Evolutionary conservation across 2,329 filamentous ascomycete genomes (phyloP), one percentile per base, ranked within the genome.

Genomic region (Neocucurbitaria cava): DNA sequence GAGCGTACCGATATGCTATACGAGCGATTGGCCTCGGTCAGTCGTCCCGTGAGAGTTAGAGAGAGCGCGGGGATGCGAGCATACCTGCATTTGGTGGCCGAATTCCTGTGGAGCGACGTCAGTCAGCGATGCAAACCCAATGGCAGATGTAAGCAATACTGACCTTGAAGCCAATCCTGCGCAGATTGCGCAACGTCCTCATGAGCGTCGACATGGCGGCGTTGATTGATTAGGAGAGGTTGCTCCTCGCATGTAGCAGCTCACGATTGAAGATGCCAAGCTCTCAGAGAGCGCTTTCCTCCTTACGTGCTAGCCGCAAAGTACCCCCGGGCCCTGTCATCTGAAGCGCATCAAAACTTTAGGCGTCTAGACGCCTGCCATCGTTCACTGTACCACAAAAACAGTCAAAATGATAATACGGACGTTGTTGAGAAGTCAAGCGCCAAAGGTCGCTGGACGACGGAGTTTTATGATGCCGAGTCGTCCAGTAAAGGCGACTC

Each of bases 71-170:
- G 62, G 58, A 59, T 59, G 56, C 52, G 30, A 59, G 50, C 89
- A 81, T 91, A 96, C 91, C 81, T 94, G 88, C 85, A 98, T 85
- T 83, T 98, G 95, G 79, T 91, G 89, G 79, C 87, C 89, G 84
- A 89, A 95, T 78, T 96, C 90, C 92, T 96, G 73, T 68, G 40
- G 58, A 49, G 49, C 35, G 33, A 42, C 49, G 53, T 64, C 62
- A 62, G 72, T 78, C 69, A 78, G 76, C 58, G 50, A 53, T 51
- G 52, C n/a, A 10, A 42, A 21, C 30, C 24, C 33, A 38, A 49
- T 23, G 28, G 24, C 44, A 62, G 54, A 56, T 70, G 46, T 23
- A 20, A 20, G 23, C 3, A 26, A 47, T 15, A 56, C 79, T 62
- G 78, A 92, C 92, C 89, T 93, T 96, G 73, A 97, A 73, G 50